Evolutionary conservation across 306 rosid species (phyloP).

Genomic region (Lathyrus oleraceus): DNA sequence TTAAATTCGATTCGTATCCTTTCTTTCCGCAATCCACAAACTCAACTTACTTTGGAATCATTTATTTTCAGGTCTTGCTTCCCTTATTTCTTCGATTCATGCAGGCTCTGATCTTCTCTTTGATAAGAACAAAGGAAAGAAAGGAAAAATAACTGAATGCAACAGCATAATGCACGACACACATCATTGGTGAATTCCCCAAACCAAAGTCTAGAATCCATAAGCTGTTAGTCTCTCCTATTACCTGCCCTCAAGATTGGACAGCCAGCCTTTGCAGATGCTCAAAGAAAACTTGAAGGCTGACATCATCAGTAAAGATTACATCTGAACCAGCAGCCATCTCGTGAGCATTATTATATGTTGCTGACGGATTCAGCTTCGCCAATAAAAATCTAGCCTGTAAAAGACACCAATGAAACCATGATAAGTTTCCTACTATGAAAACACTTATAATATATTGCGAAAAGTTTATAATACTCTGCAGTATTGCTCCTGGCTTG

Average conservation of each 20-base stretch:
- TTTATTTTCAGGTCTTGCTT: slow-evolving; percentile 50
- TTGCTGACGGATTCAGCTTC: slow-evolving; percentile 95
- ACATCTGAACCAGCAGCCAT: slow-evolving; percentile 91
- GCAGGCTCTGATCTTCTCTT: slow-evolving; percentile 49
- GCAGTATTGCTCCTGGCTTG: slow-evolving; percentile 1
- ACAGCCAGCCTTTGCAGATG: slow-evolving; percentile 98
- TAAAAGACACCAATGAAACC: slow-evolving; percentile 35
- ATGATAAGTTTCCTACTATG: background rate
- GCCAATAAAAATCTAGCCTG: slow-evolving; percentile 97
- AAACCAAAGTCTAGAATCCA: slow-evolving; percentile 53
- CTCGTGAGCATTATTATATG: slow-evolving; percentile 85
- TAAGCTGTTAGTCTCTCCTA: slow-evolving; percentile 38
- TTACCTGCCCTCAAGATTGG: slow-evolving; percentile 68
- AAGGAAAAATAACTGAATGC: slow-evolving; percentile 45
- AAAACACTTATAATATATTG: too few species aligned
- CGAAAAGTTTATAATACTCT: background rate
- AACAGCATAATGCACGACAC: slow-evolving; percentile 46
- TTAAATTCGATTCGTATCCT: slow-evolving; percentile 43
- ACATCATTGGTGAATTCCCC: slow-evolving; percentile 44
- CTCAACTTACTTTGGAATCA: slow-evolving; percentile 37
- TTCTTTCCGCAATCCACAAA: slow-evolving; percentile 48
- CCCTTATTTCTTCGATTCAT: slow-evolving; percentile 51
- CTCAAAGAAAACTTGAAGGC: slow-evolving; percentile 96
- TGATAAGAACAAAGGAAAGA: slow-evolving; percentile 51
- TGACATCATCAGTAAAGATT: slow-evolving; percentile 94